Conservation (phyloP, 768 basidiomycete species). For the Russula dissimulans region DNA sequence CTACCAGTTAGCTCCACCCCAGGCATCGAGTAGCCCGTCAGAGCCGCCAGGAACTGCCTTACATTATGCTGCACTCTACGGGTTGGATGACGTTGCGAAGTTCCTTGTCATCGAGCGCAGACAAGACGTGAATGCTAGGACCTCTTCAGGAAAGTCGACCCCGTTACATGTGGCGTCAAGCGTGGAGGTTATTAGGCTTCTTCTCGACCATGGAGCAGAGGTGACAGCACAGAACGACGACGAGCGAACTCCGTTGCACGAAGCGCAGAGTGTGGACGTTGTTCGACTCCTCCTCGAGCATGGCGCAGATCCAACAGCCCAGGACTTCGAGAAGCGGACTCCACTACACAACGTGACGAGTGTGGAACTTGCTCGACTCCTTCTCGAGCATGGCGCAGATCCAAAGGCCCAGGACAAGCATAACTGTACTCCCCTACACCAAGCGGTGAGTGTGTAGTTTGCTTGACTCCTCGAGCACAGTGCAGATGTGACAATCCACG, state of each 20-base stretch:
- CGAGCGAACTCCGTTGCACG: not conserved
- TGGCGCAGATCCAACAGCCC: not conserved
- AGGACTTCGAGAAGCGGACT: too few relatives aligned
- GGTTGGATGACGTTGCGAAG: not conserved
- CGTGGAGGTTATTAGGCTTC: not conserved
- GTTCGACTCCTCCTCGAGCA: not conserved
- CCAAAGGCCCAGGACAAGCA: too few relatives aligned
- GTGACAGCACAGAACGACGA: not conserved
- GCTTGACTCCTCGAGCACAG: too few relatives aligned
- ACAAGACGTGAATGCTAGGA: not conserved
- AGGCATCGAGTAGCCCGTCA: not conserved
- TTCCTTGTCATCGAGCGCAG: not conserved
- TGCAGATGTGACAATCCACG: too few relatives aligned
- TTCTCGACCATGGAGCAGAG: not conserved
- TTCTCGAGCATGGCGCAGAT: not conserved
- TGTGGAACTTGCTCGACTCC: not conserved
- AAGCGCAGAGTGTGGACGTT: not conserved
- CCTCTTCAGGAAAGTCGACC: not conserved
- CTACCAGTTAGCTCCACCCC: not conserved
- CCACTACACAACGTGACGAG: not conserved
- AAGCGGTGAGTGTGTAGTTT: too few relatives aligned
- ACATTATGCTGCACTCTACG: not conserved
- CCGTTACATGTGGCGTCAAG: not conserved
- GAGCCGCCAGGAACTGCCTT: not conserved
- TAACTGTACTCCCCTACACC: too few relatives aligned